phyloP scores from a whole-genome alignment of 495 filamentous ascomycete genomes.

The Penicillium riverlandense region DNA sequence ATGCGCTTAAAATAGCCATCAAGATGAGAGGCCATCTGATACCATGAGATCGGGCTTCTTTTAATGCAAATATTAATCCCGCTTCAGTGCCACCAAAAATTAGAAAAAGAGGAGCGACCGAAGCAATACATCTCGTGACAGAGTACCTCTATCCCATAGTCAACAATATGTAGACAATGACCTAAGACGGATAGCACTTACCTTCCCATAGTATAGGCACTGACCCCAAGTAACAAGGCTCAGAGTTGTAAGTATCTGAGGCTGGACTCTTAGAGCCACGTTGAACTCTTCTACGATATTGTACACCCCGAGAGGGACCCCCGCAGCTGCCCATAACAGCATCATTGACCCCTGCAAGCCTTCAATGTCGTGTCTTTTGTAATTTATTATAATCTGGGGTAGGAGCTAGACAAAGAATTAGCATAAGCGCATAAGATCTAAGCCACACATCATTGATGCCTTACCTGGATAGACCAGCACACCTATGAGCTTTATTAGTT shows the following conservation, averaged over 20 bases:
- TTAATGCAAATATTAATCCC: conserved; percentile 44
- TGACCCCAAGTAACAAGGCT: conserved; percentile 59
- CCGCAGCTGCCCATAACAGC: conserved; percentile 58
- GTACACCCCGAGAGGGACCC: conserved; percentile 58
- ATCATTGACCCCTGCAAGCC: conserved; percentile 60
- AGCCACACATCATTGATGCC: background rate
- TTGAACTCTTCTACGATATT: conserved; percentile 58
- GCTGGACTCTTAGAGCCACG: conserved; percentile 51
- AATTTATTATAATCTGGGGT: conserved; percentile 60
- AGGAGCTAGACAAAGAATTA: conserved; percentile 39
- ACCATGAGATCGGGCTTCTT: conserved; percentile 24
- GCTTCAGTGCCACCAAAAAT: conserved; percentile 46
- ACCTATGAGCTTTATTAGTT: conserved; percentile 17
- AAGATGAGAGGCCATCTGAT: conserved; percentile 47
- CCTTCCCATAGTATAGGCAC: conserved; percentile 56
- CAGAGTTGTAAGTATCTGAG: conserved; percentile 54
- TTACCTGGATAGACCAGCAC: conserved; percentile 49
- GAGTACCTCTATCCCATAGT: conserved; percentile 32
- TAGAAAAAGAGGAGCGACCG: conserved; percentile 25
- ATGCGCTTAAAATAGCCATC: conserved; percentile 54
- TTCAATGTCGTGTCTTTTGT: conserved; percentile 49
- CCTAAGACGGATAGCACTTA: conserved; percentile 6
- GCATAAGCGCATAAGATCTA: background rate
- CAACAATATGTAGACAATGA: background rate
- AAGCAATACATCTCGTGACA: conserved; percentile 30